These are phyloP conservation scores for Aspergillus pseudonomiae DNA, from an alignment of 2,329 filamentous ascomycete species.

Conservation along the genomic window DNA sequence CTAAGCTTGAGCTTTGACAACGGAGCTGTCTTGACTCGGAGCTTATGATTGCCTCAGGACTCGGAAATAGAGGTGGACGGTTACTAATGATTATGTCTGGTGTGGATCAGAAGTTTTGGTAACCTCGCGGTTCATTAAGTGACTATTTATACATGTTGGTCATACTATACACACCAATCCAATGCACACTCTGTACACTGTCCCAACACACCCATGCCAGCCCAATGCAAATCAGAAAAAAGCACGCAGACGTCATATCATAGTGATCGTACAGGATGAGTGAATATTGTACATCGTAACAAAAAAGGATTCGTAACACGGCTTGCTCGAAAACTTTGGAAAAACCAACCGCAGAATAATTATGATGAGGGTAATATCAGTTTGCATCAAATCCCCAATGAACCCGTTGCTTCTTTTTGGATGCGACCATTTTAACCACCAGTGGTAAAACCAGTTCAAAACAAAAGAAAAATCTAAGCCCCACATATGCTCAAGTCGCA, in stretches of 20 bases:
- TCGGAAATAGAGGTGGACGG: background rate
- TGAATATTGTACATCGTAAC: constrained; percentile 25
- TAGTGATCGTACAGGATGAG: constrained; percentile 20
- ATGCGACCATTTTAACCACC: constrained; percentile 15
- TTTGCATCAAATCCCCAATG: constrained; percentile 5
- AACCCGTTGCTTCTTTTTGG: constrained; percentile 21
- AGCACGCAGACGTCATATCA: constrained; percentile 18
- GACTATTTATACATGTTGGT: constrained; percentile 1
- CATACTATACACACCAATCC: constrained; percentile 2
- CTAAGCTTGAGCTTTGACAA: background rate
- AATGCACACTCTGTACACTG: constrained; percentile 16
- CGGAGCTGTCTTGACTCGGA: background rate
- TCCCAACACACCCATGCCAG: constrained; percentile 14
- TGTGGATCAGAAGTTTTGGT: background rate
- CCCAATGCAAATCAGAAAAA: constrained; percentile 20
- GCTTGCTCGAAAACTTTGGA: constrained; percentile 9
- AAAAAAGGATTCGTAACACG: constrained; percentile 15
- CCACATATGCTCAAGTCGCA: constrained; percentile 7
- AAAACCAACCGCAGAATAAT: constrained; percentile 7
- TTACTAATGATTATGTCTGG: background rate
- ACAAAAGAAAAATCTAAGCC: constrained; percentile 20
- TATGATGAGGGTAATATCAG: constrained; percentile 1
- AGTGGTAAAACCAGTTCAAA: constrained; percentile 2
- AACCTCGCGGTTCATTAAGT: background rate
- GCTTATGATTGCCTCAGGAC: background rate